Percentiles rank a stretch among this genome's conserved stretches.
phyloP scores from a whole-genome alignment of 2,329 filamentous ascomycete genomes.

The Aspergillus clavatus region DNA sequence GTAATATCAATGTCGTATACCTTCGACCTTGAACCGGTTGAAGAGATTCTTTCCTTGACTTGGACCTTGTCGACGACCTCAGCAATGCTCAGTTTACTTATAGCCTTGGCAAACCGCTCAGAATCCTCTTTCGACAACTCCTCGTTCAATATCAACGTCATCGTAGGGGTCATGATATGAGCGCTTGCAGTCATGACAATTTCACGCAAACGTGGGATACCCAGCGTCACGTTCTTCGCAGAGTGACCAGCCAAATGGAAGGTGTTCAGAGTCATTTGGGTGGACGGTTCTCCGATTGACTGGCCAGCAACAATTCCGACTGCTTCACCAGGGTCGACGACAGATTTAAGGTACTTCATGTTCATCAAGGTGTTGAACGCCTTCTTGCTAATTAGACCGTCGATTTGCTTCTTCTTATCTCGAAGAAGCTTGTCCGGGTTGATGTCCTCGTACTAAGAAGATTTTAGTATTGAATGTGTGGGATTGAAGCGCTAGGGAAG shows the following conservation, averaged over 20 bases:
- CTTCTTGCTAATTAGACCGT: slow-evolving; percentile 54
- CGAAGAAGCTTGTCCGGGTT: slow-evolving; percentile 62
- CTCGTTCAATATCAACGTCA: slow-evolving; percentile 68
- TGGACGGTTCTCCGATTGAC: slow-evolving; percentile 94
- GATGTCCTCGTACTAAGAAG: slow-evolving; percentile 63
- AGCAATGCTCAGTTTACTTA: slow-evolving; percentile 77
- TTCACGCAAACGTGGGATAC: slow-evolving; percentile 94
- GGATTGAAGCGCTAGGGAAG: neutral
- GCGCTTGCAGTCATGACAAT: slow-evolving; percentile 96
- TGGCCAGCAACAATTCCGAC: slow-evolving; percentile 96
- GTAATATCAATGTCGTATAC: slow-evolving; percentile 76
- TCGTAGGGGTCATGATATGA: slow-evolving; percentile 76
- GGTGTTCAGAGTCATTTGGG: slow-evolving; percentile 98
- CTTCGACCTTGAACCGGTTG: slow-evolving; percentile 69
- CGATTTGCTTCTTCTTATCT: slow-evolving; percentile 52
- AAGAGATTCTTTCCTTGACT: slow-evolving; percentile 74
- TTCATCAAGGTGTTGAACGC: slow-evolving; percentile 79
- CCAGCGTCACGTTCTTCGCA: slow-evolving; percentile 95
- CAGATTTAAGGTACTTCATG: slow-evolving; percentile 85
- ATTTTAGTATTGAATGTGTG: slow-evolving; percentile 14
- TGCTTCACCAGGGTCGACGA: slow-evolving; percentile 92
- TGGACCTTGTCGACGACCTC: slow-evolving; percentile 77
- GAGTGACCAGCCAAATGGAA: slow-evolving; percentile 99
- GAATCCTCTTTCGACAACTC: slow-evolving; percentile 65
- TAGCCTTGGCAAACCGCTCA: slow-evolving; percentile 82